Evolutionary conservation across 495 filamentous ascomycete species (phyloP).

Genomic region (Neurospora intermedia): DNA sequence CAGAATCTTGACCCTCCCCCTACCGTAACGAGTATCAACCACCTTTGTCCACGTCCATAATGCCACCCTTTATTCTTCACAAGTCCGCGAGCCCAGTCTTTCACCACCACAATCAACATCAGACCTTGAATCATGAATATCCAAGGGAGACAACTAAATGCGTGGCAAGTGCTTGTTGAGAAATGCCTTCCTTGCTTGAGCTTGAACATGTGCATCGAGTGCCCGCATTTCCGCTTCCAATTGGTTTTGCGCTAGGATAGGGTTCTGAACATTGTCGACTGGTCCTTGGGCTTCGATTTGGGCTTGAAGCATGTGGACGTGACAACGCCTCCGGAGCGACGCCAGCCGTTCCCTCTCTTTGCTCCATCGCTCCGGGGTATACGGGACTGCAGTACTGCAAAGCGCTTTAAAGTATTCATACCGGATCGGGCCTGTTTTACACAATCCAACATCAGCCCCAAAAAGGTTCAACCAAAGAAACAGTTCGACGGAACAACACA

Average conservation of each 20-base stretch:
- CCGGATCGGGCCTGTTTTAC: background rate
- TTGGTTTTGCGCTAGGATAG: background rate
- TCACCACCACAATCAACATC: background rate
- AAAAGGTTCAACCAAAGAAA: background rate
- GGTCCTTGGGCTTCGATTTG: background rate
- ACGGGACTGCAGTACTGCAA: background rate
- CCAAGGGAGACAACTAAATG: background rate
- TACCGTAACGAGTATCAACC: no score
- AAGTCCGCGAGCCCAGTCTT: background rate
- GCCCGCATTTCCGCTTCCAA: background rate
- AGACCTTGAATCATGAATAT: background rate
- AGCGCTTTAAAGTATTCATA: fast-evolving
- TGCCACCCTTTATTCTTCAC: no score
- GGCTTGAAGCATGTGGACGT: background rate
- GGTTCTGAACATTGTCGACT: background rate
- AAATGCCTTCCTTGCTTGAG: background rate
- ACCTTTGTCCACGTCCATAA: no score
- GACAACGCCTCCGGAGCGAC: background rate
- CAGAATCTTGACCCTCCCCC: no score
- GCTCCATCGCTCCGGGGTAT: background rate
- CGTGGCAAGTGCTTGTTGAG: background rate
- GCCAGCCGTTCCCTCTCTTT: background rate
- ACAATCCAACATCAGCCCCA: background rate
- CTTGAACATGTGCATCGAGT: background rate
- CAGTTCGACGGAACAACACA: background rate